A percentile compares a stretch with the other conserved stretches of the same genome.
Conservation (phyloP, 2,329 filamentous ascomycete species). For the Trichoderma aggressivum region DNA sequence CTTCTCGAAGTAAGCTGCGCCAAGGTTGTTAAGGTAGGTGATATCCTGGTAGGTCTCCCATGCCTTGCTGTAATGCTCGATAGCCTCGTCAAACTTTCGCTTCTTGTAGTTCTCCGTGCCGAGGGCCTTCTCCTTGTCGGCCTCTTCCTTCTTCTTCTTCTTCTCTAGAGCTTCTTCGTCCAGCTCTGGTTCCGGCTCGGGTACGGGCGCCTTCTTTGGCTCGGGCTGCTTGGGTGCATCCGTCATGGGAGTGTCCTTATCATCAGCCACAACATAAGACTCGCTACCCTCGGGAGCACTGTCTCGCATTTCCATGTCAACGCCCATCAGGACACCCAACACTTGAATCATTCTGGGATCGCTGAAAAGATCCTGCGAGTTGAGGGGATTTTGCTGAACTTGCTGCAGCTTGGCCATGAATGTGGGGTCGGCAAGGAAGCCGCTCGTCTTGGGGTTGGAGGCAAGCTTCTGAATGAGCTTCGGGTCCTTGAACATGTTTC, state of each 20-base stretch:
- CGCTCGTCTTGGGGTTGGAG: conserved; percentile 87
- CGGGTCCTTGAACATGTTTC: conserved; percentile 91
- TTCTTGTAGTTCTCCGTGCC: conserved; percentile 98
- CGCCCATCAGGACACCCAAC: conserved; percentile 86
- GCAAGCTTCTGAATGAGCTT: conserved; percentile 87
- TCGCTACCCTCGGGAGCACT: conserved; percentile 49
- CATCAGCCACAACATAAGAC: conserved; percentile 48
- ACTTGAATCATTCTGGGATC: conserved; percentile 93
- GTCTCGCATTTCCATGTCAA: conserved; percentile 69
- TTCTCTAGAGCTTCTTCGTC: conserved; percentile 82
- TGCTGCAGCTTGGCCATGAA: conserved; percentile 91
- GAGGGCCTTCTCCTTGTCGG: conserved; percentile 89
- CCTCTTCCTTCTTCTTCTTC: conserved; percentile 86
- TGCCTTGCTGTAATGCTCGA: conserved; percentile 89
- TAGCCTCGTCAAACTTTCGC: conserved; percentile 90
- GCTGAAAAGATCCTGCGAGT: conserved; percentile 73
- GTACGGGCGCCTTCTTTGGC: conserved; percentile 54
- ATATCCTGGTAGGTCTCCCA: conserved; percentile 97
- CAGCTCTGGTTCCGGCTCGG: conserved; percentile 61
- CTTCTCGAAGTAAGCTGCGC: conserved; percentile 93
- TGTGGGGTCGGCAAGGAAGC: conserved; percentile 71
- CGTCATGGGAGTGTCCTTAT: conserved; percentile 74
- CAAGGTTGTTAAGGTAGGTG: conserved; percentile 94
- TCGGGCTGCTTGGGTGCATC: conserved; percentile 54
- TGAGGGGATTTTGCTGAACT: conserved; percentile 76